A percentile compares a stretch with the other conserved stretches of the same genome.
Evolutionary conservation across 2,329 filamentous ascomycete species (phyloP).

Genomic region (Trichoderma sp.): DNA sequence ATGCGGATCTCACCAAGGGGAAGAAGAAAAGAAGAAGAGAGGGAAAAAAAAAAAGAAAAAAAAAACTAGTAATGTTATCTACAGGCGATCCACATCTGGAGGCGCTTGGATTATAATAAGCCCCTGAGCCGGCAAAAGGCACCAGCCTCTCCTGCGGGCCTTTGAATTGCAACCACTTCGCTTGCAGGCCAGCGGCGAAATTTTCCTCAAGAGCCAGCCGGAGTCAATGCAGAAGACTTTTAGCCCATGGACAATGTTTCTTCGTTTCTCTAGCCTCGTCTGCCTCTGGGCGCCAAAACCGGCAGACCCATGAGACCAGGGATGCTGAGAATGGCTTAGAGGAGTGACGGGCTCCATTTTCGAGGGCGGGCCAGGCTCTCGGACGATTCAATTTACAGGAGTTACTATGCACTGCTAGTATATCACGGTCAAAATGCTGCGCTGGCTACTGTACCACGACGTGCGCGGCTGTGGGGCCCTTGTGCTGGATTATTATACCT

Average conservation of each 20-base stretch:
- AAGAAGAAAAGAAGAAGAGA: not conserved
- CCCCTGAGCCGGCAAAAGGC: conserved; percentile 15
- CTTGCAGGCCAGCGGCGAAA: conserved; percentile 5
- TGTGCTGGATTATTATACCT: not conserved
- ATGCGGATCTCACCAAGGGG: not conserved
- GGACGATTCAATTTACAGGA: conserved; percentile 2
- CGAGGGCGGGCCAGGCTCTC: not conserved
- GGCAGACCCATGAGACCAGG: not conserved
- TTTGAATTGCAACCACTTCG: conserved; percentile 16
- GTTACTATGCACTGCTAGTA: no score
- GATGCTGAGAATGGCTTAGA: not conserved
- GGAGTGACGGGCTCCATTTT: not conserved
- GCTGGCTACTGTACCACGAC: conserved; percentile 5
- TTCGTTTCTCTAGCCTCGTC: not conserved
- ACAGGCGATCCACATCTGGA: not conserved
- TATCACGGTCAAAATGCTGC: not conserved
- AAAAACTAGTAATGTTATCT: not conserved
- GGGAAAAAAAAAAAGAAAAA: not conserved
- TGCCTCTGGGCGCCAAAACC: conserved; percentile 2
- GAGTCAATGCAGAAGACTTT: not conserved
- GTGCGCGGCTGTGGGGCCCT: conserved; percentile 3
- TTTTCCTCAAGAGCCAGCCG: not conserved
- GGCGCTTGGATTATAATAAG: conserved; percentile 9
- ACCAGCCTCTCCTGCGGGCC: conserved; percentile 4
- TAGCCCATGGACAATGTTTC: conserved; percentile 5